Percentiles rank a stretch among this genome's conserved stretches.
These are phyloP conservation scores for Pseudonectria buxi DNA, from an alignment of 2,329 filamentous ascomycete species.

Conservation along the genomic window DNA sequence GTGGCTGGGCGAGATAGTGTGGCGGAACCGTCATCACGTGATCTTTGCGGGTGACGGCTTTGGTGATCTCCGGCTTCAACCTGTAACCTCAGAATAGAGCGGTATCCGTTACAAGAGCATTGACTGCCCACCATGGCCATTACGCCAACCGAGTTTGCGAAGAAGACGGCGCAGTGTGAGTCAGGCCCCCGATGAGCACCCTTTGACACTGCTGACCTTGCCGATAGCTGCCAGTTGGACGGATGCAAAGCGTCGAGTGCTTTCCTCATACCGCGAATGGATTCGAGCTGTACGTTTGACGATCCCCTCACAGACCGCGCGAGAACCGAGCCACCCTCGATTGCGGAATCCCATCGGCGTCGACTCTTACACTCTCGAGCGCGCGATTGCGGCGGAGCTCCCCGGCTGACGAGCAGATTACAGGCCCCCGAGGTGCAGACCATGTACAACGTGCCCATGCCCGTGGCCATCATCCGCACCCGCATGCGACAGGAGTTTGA, in stretches of 20 bases:
- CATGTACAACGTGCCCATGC: conserved; percentile 92
- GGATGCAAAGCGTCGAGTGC: conserved; percentile 81
- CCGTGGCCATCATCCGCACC: conserved; percentile 79
- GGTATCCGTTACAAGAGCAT: conserved; percentile 26
- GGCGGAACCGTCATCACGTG: conserved; percentile 24
- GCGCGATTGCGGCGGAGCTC: too few relatives aligned
- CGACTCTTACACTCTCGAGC: too few relatives aligned
- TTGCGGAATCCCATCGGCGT: not conserved
- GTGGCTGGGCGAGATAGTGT: conserved; percentile 15
- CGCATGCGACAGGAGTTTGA: conserved; percentile 97
- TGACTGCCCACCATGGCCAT: conserved; percentile 65
- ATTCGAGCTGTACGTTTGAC: conserved; percentile 74
- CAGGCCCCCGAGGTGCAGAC: conserved; percentile 94
- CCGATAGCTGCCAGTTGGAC: conserved; percentile 73
- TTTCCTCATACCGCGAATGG: conserved; percentile 91
- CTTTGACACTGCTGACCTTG: conserved; percentile 28
- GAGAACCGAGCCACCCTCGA: not conserved
- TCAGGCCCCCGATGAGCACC: conserved; percentile 12
- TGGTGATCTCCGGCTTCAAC: conserved; percentile 23
- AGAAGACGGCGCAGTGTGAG: conserved; percentile 72
- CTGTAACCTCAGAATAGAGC: conserved; percentile 25
- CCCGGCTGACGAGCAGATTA: conserved; percentile 12
- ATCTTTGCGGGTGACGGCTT: conserved; percentile 8
- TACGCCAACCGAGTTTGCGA: conserved; percentile 86
- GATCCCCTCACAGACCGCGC: conserved; percentile 2